Conservation (phyloP, 805 yeast species). For the Myxozyma neglecta region DNA sequence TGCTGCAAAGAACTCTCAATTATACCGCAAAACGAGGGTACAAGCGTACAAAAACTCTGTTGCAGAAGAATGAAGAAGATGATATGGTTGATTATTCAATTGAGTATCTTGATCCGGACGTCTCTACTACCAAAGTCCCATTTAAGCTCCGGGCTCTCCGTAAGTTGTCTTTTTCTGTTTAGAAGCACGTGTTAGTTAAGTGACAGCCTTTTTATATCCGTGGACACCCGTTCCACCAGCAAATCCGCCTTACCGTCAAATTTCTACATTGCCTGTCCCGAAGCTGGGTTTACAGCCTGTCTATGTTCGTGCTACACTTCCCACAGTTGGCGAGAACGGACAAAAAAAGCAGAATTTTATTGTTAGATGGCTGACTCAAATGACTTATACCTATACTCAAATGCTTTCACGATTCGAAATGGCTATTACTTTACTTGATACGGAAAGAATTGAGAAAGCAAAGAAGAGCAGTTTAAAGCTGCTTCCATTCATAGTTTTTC, state of each 20-base stretch:
- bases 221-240: conserved; percentile 18
- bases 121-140: neutral
- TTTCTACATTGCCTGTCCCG: neutral
- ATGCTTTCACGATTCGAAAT: neutral
- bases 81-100: neutral
- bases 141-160: conserved; percentile 8
- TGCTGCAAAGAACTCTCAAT: too few species aligned
- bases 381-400: neutral
- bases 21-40: neutral
- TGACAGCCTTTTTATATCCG: conserved; percentile 11
- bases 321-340: neutral
- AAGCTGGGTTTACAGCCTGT: neutral
- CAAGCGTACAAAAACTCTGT: neutral
- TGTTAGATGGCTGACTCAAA: neutral
- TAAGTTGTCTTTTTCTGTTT: neutral
- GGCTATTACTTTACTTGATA: neutral
- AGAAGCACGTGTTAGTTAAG: neutral
- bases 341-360: neutral
- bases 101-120: neutral
- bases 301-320: neutral
- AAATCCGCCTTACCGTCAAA: conserved; percentile 5
- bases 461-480: neutral
- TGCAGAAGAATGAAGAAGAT: neutral
- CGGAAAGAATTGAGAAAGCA: neutral
- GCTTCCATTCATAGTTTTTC: conserved; percentile 6